Evolutionary conservation across 2,329 filamentous ascomycete genomes (phyloP), one percentile per base, ranked within the genome.

Genomic region (Curvularia spicifera): DNA sequence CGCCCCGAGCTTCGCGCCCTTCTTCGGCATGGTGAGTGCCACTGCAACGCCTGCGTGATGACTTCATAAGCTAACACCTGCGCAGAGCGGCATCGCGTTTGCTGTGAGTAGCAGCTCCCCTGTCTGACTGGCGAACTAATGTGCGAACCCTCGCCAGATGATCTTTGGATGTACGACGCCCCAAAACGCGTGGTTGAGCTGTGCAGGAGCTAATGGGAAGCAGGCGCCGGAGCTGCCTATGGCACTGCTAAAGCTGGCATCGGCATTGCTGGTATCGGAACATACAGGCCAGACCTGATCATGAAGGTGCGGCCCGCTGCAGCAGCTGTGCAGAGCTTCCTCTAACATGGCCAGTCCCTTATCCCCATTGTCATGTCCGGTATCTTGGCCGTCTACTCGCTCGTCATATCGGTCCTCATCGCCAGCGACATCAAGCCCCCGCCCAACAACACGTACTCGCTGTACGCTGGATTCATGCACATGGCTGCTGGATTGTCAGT

Each of bases 331-430:
- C n/a, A 20, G 31, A 50, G 54, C 60, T 65, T 26, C 15, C 40
- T 42, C 71, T 76, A 60, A 76, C 59, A n/a, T 45, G 1, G 26
- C 33, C 69, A 93, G 90, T 93, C 89, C 56, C 82, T 94, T 52
- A 93, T 94, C 68, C 91, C 91, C 63, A 91, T 95, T 66, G 89
- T 99, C 83, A 99, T 99, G 95, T 96, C 95, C 70, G 95, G 95
- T 87, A 99, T 99, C 76, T 92, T 99, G 73, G 95, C 95, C 57
- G 95, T 99, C 68, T 99, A 99, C 81, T 91, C 93, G 51, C 90
- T 99, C 69, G 95, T 99, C 72, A 93, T 99, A 69, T 91, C 94
- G 18, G 95, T 99, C 73, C 87, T 99, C 68, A 99, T 99, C 77
- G 91, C 93, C 55, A 90, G 92, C 78, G 92, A 97, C 77, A 87